These are phyloP conservation scores for Dictyostelium purpureum DNA, from an alignment of 78 protist genomes.

Conservation along the genomic window DNA sequence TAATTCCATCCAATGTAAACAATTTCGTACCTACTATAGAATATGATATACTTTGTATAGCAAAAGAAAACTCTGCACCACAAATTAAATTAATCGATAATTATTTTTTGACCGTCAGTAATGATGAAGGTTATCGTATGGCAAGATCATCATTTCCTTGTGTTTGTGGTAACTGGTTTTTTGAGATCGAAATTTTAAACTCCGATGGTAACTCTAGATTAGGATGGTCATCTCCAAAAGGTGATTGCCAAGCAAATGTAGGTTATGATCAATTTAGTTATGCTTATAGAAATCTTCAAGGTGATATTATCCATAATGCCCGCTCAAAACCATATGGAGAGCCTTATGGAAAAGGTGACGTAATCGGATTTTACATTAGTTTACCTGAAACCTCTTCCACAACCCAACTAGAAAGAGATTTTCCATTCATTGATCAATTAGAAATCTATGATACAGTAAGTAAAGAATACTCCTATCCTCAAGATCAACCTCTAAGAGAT, in stretches of 20 bases:
- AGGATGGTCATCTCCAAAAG: conserved; percentile 67
- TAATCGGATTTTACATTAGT: conserved; percentile 61
- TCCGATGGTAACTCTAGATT: conserved; percentile 4
- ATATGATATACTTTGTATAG: conserved; percentile 66
- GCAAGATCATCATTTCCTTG: conserved; percentile 67
- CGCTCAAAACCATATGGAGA: conserved; percentile 29
- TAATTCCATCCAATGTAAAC: conserved; percentile 33
- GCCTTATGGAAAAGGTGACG: conserved; percentile 36
- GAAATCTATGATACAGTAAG: conserved; percentile 27
- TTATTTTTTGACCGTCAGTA: not conserved
- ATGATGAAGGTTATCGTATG: conserved; percentile 59
- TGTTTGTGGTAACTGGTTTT: conserved; percentile 63
- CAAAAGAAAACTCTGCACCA: conserved; percentile 58
- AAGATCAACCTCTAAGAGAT: not conserved
- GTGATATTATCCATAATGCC: conserved; percentile 61
- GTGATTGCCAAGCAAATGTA: conserved; percentile 74
- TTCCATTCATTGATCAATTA: conserved; percentile 15
- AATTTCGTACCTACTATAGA: conserved; percentile 48
- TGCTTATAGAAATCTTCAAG: conserved; percentile 52
- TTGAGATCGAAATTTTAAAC: conserved; percentile 41
- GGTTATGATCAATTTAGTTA: conserved; percentile 78
- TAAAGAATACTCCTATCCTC: not conserved
- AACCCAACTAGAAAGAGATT: not conserved
- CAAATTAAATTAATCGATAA: conserved; percentile 4
- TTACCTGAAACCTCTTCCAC: not conserved